A percentile compares a stretch with the other conserved stretches of the same genome.
phyloP scores from a whole-genome alignment of 116 monocot genomes.

The Papilionanthe hybrid region DNA sequence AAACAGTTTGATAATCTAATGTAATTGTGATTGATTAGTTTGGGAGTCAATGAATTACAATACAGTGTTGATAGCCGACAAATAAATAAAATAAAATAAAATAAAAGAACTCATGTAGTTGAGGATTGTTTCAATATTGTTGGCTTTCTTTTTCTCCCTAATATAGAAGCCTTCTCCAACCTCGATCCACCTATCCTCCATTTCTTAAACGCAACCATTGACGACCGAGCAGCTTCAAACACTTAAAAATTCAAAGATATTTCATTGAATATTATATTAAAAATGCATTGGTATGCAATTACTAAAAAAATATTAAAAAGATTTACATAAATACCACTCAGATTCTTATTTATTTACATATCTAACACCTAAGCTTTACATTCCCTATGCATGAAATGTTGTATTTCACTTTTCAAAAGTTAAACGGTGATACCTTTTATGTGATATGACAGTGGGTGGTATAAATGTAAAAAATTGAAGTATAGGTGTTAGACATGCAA shows the following conservation, averaged over 20 bases:
- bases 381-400: too few species aligned
- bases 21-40: not conserved
- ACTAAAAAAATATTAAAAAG: not conserved
- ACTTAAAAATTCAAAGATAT: slow-evolving; percentile 30
- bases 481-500: too few species aligned
- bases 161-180: slow-evolving; percentile 66
- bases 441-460: too few species aligned
- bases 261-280: not conserved
- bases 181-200: slow-evolving; percentile 68
- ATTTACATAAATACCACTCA: not conserved
- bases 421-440: too few species aligned
- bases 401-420: too few species aligned
- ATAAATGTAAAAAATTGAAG: too few species aligned
- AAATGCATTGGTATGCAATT: not conserved
- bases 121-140: slow-evolving; percentile 23
- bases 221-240: slow-evolving; percentile 77
- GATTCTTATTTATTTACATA: too few species aligned
- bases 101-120: slow-evolving; percentile 9
- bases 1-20: not conserved
- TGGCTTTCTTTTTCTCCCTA: slow-evolving; percentile 82
- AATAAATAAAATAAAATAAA: too few species aligned
- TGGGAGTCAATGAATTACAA: not conserved
- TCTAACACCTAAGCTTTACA: too few species aligned
- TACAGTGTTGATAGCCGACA: too few species aligned
- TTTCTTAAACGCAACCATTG: slow-evolving; percentile 75